Percentiles rank a stretch among this genome's conserved stretches.
Evolutionary conservation across 768 basidiomycete genomes (phyloP).

Genomic region (Tulasnella calospora): DNA sequence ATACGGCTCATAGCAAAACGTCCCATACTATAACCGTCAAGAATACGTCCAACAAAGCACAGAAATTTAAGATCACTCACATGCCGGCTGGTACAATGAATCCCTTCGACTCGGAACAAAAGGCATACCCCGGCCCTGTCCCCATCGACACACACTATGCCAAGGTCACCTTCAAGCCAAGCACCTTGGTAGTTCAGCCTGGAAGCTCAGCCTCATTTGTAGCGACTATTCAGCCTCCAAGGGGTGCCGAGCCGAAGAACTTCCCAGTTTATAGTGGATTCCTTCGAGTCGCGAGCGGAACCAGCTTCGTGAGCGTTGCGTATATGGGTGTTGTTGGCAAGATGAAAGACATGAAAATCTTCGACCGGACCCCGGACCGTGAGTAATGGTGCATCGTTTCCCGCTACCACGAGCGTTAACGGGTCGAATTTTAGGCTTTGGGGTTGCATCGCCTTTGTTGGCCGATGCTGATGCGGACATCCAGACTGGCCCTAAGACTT

Average conservation of each 20-base stretch:
- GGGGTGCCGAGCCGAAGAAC: constrained; percentile 39
- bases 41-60: constrained; percentile 46
- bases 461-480: not conserved
- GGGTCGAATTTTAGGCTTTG: not conserved
- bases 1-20: constrained; percentile 34
- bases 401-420: not conserved
- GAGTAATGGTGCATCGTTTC: not conserved
- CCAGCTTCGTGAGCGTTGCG: constrained; percentile 29
- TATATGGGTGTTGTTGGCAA: constrained; percentile 46
- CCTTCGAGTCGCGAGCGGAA: constrained; percentile 41
- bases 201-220: constrained; percentile 43
- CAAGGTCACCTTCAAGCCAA: constrained; percentile 45
- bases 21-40: constrained; percentile 38
- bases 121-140: constrained; percentile 46
- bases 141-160: constrained; percentile 46
- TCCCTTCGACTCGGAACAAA: constrained; percentile 43
- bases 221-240: constrained; percentile 47
- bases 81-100: constrained; percentile 55
- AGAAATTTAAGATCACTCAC: constrained; percentile 49
- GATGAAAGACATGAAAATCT: constrained; percentile 47
- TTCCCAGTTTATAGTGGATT: constrained; percentile 60
- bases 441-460: not conserved
- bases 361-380: constrained; percentile 43
- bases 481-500: not conserved
- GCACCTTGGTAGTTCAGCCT: constrained; percentile 44